These are phyloP conservation scores for Medicago arabica DNA, from an alignment of 306 rosid genomes.

Conservation along the genomic window DNA sequence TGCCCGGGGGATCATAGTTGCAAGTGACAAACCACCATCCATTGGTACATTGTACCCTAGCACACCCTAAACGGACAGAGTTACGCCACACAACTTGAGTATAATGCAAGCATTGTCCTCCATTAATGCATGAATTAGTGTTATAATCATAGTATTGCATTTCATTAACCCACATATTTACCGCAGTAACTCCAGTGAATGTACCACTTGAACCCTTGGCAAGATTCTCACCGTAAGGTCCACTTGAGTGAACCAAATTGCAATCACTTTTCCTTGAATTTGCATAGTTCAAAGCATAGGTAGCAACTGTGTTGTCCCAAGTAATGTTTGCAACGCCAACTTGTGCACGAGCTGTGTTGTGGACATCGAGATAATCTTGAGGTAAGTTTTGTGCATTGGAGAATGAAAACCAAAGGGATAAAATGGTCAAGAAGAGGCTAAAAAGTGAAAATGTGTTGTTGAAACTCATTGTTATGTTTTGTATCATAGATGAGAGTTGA, in stretches of 20 bases:
- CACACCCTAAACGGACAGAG: constrained; percentile 52
- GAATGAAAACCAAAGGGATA: too few species aligned
- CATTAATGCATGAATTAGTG: constrained; percentile 41
- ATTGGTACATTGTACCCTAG: constrained; percentile 45
- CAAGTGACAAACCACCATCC: constrained; percentile 33
- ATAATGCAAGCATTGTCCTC: constrained; percentile 42
- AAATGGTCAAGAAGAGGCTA: too few species aligned
- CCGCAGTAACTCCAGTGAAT: constrained; percentile 29
- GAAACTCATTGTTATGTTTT: too few species aligned
- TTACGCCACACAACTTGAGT: constrained; percentile 57
- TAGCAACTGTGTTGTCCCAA: constrained; percentile 41
- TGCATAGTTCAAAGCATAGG: constrained; percentile 41
- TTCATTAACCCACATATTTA: constrained; percentile 48
- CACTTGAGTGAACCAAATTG: constrained; percentile 39
- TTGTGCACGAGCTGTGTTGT: constrained; percentile 41
- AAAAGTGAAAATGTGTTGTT: too few species aligned
- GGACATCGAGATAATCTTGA: constrained; percentile 38
- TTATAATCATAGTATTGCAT: constrained; percentile 36
- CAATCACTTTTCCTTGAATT: constrained; percentile 25
- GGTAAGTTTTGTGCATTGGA: constrained; percentile 23
- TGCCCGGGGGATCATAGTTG: constrained; percentile 51
- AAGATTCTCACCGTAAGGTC: constrained; percentile 46
- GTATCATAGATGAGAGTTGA: too few species aligned
- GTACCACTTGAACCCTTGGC: constrained; percentile 37
- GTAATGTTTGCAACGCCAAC: constrained; percentile 43